Percentiles rank a stretch among this genome's conserved stretches.
Evolutionary conservation across 2,329 filamentous ascomycete species (phyloP).

Genomic region (Colletotrichum tropicicola): DNA sequence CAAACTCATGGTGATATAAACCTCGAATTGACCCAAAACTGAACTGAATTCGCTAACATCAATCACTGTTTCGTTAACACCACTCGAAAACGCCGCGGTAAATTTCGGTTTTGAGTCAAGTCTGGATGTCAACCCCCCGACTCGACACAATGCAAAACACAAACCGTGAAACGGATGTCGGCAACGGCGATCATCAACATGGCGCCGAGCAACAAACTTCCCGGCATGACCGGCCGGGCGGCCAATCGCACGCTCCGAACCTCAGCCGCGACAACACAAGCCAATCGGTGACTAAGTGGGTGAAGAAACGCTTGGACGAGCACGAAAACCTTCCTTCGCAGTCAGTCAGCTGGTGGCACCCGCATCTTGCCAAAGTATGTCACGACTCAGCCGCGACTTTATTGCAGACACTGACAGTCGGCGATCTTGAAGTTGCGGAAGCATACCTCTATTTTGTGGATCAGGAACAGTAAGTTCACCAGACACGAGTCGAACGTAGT

Average conservation of each 20-base stretch:
- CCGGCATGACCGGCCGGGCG: not conserved
- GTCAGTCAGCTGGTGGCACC: slow-evolving; percentile 23
- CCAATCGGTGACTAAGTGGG: not conserved
- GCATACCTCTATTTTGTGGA: slow-evolving; percentile 15
- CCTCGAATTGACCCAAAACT: not conserved
- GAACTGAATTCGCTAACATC: too few relatives aligned
- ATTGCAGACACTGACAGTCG: not conserved
- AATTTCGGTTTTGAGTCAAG: not conserved
- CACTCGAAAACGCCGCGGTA: not conserved
- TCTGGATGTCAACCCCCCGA: not conserved
- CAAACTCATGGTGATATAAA: not conserved
- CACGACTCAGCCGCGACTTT: not conserved
- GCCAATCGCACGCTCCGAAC: not conserved
- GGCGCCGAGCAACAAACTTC: not conserved
- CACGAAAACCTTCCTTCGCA: slow-evolving; percentile 7
- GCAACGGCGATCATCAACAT: not conserved
- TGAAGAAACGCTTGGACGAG: not conserved
- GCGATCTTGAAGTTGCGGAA: not conserved
- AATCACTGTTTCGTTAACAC: too few relatives aligned
- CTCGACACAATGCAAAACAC: not conserved
- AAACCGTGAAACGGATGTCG: not conserved
- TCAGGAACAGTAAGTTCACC: slow-evolving; percentile 15
- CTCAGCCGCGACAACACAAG: not conserved
- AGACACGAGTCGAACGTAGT: too few relatives aligned
- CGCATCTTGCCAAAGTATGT: not conserved